Evolutionary conservation across 2,329 filamentous ascomycete species (phyloP), one percentile per base, ranked within the genome.

Genomic region (Calonectria honghensis): DNA sequence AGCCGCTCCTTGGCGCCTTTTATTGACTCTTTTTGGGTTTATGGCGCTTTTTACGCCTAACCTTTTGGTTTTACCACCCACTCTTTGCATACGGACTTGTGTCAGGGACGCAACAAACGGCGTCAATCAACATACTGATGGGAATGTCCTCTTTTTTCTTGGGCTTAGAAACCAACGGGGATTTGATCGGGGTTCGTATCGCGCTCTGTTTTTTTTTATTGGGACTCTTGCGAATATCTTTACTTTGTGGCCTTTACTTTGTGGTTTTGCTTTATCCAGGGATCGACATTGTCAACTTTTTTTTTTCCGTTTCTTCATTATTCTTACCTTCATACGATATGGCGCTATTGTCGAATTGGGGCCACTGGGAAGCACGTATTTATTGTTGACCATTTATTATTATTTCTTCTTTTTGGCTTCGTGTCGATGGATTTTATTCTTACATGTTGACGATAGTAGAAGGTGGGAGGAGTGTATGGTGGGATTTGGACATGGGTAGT

Each of bases 331-430:
- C 74, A 81, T 81, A 75, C 78, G 76, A 76, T 77, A 73, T 75
- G 81, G 81, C 81, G 81, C 79, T 81, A 77, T 64, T 79, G 57
- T 57, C 73, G 81, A 82, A 73, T 79, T 57, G 71, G 76, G 68
- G 75, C 51, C 66, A 70, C 35, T 57, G 50, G 63, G 70, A 45
- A 61, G 63, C 61, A 67, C 61, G 63, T 67, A 67, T 41, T 69
- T 54, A 63, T 80, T 79, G 52, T 70, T 72, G 68, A 70, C 27
- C 72, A 68, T 66, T 78, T 61, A 73, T 74, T 68, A 68, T 73
- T 72, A 68, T 74, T 61, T 73, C 73, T 77, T 64, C 64, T 77
- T 75, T 73, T 72, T 64, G 50, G 32, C 18, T 51, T 72, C 57
- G 52, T 50, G 63, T 71, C 57, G 74, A 69, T 65, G 74, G 61